Conservation (phyloP, 2,329 filamentous ascomycete genomes). For the Exophiala aquamarina region DNA sequence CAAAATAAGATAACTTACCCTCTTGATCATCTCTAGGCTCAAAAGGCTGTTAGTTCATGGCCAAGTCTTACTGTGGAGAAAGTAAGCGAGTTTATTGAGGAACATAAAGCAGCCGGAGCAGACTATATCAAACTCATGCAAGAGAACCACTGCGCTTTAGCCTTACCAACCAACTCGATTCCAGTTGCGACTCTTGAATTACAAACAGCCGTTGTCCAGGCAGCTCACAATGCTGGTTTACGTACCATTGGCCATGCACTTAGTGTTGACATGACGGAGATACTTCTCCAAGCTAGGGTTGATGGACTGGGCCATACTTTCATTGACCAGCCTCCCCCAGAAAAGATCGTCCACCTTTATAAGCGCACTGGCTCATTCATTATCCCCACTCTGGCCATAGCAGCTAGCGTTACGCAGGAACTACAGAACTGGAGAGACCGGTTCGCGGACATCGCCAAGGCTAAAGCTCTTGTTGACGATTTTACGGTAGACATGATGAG, state of each 20-base stretch:
- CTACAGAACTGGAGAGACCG: no score
- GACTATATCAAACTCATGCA: conserved; percentile 24
- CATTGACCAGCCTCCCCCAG: conserved; percentile 16
- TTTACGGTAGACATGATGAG: no score
- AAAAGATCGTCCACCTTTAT: background rate
- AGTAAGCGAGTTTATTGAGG: conserved; percentile 31
- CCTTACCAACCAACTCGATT: conserved; percentile 21
- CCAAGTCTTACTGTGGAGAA: conserved; percentile 39
- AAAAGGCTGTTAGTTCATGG: no score
- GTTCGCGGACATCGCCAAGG: no score
- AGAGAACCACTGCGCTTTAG: conserved; percentile 17
- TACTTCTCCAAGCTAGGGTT: conserved; percentile 12
- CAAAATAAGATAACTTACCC: no score
- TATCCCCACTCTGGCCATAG: no score
- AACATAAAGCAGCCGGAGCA: conserved; percentile 11
- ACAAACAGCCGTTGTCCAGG: conserved; percentile 32
- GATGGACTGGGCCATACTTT: conserved; percentile 18
- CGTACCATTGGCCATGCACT: conserved; percentile 11
- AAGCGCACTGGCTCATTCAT: background rate
- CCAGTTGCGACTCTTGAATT: conserved; percentile 31
- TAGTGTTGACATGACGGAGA: conserved; percentile 11
- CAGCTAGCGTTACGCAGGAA: no score
- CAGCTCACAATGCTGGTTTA: conserved; percentile 6
- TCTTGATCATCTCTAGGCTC: no score
- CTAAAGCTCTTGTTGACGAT: no score